phyloP scores from a whole-genome alignment of 805 yeast genomes.

The Nakazawaea wickerhamii region DNA sequence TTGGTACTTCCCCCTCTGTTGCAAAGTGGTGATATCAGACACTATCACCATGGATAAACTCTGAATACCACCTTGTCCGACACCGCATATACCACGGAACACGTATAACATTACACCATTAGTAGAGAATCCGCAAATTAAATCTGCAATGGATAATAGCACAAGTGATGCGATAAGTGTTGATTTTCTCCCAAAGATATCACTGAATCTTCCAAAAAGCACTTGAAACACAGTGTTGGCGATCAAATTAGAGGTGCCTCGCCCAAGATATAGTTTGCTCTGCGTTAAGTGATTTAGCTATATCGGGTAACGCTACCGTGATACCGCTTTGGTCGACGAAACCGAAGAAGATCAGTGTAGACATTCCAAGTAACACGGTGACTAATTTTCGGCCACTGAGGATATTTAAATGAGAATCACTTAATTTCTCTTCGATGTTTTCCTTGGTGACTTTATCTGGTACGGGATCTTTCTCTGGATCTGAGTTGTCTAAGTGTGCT shows the following conservation, averaged over 20 bases:
- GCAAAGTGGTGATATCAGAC: slow-evolving; percentile 45
- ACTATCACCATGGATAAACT: slow-evolving; percentile 48
- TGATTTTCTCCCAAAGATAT: slow-evolving; percentile 47
- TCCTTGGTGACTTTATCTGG: background rate
- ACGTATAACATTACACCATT: slow-evolving; percentile 43
- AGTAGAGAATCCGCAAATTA: slow-evolving; percentile 46
- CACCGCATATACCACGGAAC: slow-evolving; percentile 48
- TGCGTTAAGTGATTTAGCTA: slow-evolving; percentile 40
- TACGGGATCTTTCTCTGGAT: background rate
- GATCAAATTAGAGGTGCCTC: slow-evolving; percentile 45
- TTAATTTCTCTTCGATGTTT: slow-evolving; percentile 9
- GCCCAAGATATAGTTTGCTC: slow-evolving; percentile 48
- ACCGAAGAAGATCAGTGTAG: slow-evolving; percentile 16
- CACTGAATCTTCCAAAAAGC: slow-evolving; percentile 46
- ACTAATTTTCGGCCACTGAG: slow-evolving; percentile 4
- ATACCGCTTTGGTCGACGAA: slow-evolving; percentile 47
- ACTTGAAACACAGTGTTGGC: slow-evolving; percentile 50
- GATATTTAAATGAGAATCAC: slow-evolving; percentile 11
- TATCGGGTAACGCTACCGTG: slow-evolving; percentile 42
- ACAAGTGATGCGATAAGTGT: slow-evolving; percentile 35
- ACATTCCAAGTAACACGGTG: slow-evolving; percentile 12
- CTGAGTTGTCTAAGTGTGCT: too few relatives aligned
- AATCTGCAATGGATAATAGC: slow-evolving; percentile 36
- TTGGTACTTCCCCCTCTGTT: slow-evolving; percentile 50
- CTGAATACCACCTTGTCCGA: slow-evolving; percentile 48